Evolutionary conservation across 192 early-diverging fungal genomes (phyloP).

Genomic region (Thoreauomyces humboldtii): DNA sequence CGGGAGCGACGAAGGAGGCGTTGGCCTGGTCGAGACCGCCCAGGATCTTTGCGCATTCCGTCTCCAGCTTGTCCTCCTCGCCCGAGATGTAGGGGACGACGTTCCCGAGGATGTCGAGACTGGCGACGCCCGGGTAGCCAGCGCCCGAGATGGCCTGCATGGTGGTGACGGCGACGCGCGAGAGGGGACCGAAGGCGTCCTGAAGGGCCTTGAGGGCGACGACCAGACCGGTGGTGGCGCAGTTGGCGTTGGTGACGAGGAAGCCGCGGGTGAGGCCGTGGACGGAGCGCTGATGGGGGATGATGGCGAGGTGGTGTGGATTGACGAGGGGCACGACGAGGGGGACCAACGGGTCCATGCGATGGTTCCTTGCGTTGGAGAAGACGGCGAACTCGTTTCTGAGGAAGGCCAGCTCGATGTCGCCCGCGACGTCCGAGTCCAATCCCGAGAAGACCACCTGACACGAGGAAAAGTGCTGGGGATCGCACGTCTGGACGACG

Average conservation of each 20-base stretch:
- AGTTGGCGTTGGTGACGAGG: constrained; percentile 96
- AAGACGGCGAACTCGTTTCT: constrained; percentile 84
- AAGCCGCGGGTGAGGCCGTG: constrained; percentile 69
- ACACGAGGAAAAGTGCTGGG: constrained; percentile 72
- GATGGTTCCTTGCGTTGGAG: constrained; percentile 97
- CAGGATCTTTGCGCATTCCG: constrained; percentile 88
- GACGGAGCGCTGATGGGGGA: constrained; percentile 66
- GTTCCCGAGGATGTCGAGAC: constrained; percentile 95
- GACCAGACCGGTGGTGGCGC: constrained; percentile 96
- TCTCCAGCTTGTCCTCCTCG: constrained; percentile 98
- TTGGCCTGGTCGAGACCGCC: constrained; percentile 57
- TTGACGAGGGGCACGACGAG: constrained; percentile 94
- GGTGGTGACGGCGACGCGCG: constrained; percentile 79
- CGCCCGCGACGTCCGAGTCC: constrained; percentile 90
- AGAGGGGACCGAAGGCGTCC: constrained; percentile 86
- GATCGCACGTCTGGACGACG: constrained; percentile 70
- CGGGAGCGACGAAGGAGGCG: constrained; percentile 46
- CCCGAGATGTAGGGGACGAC: constrained; percentile 91
- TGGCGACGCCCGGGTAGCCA: constrained; percentile 94
- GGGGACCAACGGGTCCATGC: constrained; percentile 84
- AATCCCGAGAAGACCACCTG: constrained; percentile 94
- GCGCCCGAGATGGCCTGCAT: constrained; percentile 97
- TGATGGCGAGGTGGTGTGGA: constrained; percentile 79
- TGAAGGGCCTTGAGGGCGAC: constrained; percentile 77
- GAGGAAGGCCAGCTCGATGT: constrained; percentile 90